phyloP scores from a whole-genome alignment of 1,139 yeast genomes.

The Yamadazyma jaroonii region DNA sequence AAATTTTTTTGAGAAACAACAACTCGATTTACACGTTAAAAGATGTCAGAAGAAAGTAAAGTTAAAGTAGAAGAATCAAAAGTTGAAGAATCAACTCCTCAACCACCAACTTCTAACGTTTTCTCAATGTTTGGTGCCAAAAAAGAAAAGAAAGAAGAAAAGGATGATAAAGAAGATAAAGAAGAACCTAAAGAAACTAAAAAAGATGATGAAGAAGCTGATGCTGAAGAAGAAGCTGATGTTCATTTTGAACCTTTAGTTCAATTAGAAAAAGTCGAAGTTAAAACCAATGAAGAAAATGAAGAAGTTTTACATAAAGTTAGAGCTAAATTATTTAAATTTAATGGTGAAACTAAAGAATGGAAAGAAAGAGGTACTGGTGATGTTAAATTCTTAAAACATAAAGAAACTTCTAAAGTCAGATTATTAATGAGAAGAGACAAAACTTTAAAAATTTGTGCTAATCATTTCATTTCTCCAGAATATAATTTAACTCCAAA shows the following conservation, averaged over 20 bases:
- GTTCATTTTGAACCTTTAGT: slow-evolving; percentile 97
- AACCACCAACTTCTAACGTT: slow-evolving; percentile 72
- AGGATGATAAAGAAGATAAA: slow-evolving; percentile 32
- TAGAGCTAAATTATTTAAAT: slow-evolving; percentile 93
- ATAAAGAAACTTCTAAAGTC: slow-evolving; percentile 74
- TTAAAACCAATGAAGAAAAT: slow-evolving; percentile 94
- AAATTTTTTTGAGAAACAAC: slow-evolving; percentile 1
- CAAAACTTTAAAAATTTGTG: slow-evolving; percentile 96
- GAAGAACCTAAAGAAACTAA: slow-evolving; percentile 28
- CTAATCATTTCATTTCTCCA: slow-evolving; percentile 87
- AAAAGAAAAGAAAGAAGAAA: slow-evolving; percentile 57
- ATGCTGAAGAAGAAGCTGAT: slow-evolving; percentile 86
- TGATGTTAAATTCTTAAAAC: slow-evolving; percentile 92
- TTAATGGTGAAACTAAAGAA: slow-evolving; percentile 78
- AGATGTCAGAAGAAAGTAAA: slow-evolving; percentile 25
- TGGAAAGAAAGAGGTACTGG: slow-evolving; percentile 99
- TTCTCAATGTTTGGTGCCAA: slow-evolving; percentile 91
- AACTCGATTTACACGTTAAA: neutral
- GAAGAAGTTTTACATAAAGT: slow-evolving; percentile 87
- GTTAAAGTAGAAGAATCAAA: slow-evolving; percentile 14
- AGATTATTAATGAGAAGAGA: slow-evolving; percentile 98
- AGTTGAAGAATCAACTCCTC: slow-evolving; percentile 19
- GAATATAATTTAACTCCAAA: slow-evolving; percentile 87
- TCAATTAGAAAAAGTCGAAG: slow-evolving; percentile 85
- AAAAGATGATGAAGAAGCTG: slow-evolving; percentile 51